Conservation (phyloP, 192 early-diverging fungal genomes). For the Umbelopsis sp. region DNA sequence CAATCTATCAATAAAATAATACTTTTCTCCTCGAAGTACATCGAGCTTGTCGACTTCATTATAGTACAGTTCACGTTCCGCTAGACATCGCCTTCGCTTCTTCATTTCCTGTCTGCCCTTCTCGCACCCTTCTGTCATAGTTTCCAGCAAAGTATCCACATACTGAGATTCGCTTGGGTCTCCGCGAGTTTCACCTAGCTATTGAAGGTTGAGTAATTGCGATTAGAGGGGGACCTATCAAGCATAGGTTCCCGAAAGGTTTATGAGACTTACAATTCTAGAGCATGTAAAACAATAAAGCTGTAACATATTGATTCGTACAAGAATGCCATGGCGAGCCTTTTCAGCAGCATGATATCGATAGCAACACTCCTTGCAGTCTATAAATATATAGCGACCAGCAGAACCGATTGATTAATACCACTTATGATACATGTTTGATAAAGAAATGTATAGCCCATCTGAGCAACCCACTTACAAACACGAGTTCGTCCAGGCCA, state of each 20-base stretch:
- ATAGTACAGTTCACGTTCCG: slow-evolving; percentile 22
- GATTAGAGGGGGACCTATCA: background rate
- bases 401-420: too few species aligned
- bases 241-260: background rate
- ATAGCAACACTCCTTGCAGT: slow-evolving; percentile 37
- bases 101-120: slow-evolving; percentile 22
- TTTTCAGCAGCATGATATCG: slow-evolving; percentile 25
- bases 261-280: slow-evolving; percentile 21
- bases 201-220: background rate
- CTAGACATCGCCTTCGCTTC: slow-evolving; percentile 28
- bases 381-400: too few species aligned
- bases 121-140: slow-evolving; percentile 24
- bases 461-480: slow-evolving; percentile 20
- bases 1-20: slow-evolving; percentile 35
- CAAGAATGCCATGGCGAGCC: slow-evolving; percentile 30
- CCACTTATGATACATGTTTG: too few species aligned
- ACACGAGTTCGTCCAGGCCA: slow-evolving; percentile 35
- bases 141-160: slow-evolving; percentile 26
- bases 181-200: slow-evolving; percentile 34
- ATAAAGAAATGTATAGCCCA: background rate
- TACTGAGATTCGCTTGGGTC: slow-evolving; percentile 31
- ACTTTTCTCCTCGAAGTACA: slow-evolving; percentile 5
- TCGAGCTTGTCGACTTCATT: slow-evolving; percentile 14
- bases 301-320: slow-evolving; percentile 32
- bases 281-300: slow-evolving; percentile 36